Percentiles rank a stretch among this genome's conserved stretches.
These are phyloP conservation scores for Thinopyrum obtusiflorum DNA, from an alignment of 202 grass and related monocot genomes.

Conservation along the genomic window DNA sequence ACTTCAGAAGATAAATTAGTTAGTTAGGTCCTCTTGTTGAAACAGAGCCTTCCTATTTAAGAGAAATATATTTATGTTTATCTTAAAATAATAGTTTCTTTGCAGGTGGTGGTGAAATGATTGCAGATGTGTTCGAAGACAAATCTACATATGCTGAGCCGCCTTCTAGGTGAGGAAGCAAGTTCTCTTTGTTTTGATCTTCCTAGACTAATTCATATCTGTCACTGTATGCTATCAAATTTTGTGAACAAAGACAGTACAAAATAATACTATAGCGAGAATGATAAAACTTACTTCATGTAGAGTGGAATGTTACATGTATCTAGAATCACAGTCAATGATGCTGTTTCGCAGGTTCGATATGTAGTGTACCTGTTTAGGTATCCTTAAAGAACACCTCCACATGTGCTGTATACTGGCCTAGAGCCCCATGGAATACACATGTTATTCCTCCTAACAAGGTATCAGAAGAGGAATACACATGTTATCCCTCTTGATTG, in stretches of 20 bases:
- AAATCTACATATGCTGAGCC: conserved; percentile 91
- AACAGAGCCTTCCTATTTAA: conserved; percentile 20
- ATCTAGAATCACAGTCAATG: background rate
- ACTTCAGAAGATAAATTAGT: background rate
- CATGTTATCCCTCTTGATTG: background rate
- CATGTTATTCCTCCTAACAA: background rate
- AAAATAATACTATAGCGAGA: background rate
- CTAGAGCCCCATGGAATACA: background rate
- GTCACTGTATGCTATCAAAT: background rate
- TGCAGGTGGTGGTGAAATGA: conserved; percentile 96
- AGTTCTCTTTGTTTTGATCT: background rate
- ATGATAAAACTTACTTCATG: background rate
- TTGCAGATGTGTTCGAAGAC: conserved; percentile 75
- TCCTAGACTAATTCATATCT: conserved; percentile 1
- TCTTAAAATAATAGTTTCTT: conserved; percentile 18
- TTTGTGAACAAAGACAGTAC: background rate
- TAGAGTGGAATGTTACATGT: background rate
- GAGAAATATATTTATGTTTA: background rate
- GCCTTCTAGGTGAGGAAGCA: conserved; percentile 69
- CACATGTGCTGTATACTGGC: background rate
- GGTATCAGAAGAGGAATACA: background rate
- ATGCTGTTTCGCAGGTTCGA: background rate
- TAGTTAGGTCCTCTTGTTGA: conserved; percentile 9
- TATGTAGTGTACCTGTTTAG: background rate
- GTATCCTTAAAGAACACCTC: background rate